Conservation (phyloP, 768 basidiomycete species). For the Polyporus arcularius region DNA sequence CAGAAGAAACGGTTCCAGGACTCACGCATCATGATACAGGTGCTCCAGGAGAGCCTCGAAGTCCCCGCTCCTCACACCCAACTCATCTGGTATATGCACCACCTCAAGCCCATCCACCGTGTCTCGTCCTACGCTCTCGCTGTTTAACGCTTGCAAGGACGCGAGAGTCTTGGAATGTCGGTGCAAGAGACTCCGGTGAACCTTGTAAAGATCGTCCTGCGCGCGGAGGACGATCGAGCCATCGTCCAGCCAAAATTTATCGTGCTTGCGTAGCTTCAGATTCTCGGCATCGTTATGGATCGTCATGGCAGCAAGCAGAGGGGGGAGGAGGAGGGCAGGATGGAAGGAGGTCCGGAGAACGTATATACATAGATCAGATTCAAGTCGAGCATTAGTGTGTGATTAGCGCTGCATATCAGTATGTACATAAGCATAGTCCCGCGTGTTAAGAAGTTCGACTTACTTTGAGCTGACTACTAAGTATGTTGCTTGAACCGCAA, state of each 20-base stretch:
- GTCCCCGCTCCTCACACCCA: constrained; percentile 45
- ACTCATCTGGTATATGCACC: constrained; percentile 38
- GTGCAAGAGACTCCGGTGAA: constrained; percentile 54
- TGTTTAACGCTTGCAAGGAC: constrained; percentile 4
- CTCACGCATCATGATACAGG: constrained; percentile 70
- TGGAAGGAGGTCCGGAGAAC: too few species aligned
- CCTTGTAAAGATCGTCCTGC: constrained; percentile 49
- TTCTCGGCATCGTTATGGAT: too few species aligned
- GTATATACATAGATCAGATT: too few species aligned
- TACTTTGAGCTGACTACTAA: too few species aligned
- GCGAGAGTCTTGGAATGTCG: constrained; percentile 47
- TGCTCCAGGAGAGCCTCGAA: constrained; percentile 60
- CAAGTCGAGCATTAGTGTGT: too few species aligned
- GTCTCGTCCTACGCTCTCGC: background rate
- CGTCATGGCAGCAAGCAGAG: too few species aligned
- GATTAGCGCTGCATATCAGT: too few species aligned
- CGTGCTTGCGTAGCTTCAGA: background rate
- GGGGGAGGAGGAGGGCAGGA: too few species aligned
- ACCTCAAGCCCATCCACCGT: constrained; percentile 12
- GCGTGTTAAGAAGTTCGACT: too few species aligned
- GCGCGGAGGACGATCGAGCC: constrained; percentile 57
- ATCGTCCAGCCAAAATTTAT: constrained; percentile 58
- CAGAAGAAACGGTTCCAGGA: constrained; percentile 23
- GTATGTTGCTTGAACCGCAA: too few species aligned
- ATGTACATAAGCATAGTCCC: too few species aligned